phyloP scores from a whole-genome alignment of 2,329 filamentous ascomycete genomes.

The Sporothrix pallida region DNA sequence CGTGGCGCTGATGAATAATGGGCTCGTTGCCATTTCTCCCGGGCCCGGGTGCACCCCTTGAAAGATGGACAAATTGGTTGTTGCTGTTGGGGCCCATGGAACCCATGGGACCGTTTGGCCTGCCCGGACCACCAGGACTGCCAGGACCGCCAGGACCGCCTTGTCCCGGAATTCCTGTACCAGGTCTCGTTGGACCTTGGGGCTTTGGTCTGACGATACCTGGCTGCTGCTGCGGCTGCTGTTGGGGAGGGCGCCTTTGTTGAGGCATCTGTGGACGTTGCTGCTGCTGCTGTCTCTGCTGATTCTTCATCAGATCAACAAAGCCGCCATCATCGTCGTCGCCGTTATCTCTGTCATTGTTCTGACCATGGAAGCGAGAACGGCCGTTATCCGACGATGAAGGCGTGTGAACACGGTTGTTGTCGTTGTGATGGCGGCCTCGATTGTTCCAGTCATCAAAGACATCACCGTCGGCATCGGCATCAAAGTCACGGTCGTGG shows the following conservation, averaged over 20 bases:
- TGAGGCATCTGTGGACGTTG: neutral
- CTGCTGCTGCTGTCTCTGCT: neutral
- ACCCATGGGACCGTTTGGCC: too few species aligned
- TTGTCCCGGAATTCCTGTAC: too few species aligned
- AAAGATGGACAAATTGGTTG: neutral
- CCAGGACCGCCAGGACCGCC: too few species aligned
- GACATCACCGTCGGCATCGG: neutral
- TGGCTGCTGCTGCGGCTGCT: neutral
- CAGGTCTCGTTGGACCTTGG: neutral
- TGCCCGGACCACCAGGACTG: too few species aligned
- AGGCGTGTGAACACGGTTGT: neutral
- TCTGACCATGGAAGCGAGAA: neutral
- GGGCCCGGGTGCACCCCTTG: neutral
- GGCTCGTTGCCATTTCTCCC: neutral
- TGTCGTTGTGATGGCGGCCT: neutral
- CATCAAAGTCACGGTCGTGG: neutral
- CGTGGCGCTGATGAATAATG: conserved; percentile 5
- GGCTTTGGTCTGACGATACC: neutral
- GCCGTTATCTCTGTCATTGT: neutral
- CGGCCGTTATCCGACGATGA: neutral
- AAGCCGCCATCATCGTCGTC: neutral
- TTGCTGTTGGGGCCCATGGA: too few species aligned
- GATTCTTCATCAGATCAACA: neutral
- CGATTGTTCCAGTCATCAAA: neutral
- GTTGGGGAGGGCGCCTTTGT: neutral